Percentiles rank a stretch among this genome's conserved stretches.
phyloP scores from a whole-genome alignment of 306 rosid genomes.

The apple (Malus domestica) region DNA sequence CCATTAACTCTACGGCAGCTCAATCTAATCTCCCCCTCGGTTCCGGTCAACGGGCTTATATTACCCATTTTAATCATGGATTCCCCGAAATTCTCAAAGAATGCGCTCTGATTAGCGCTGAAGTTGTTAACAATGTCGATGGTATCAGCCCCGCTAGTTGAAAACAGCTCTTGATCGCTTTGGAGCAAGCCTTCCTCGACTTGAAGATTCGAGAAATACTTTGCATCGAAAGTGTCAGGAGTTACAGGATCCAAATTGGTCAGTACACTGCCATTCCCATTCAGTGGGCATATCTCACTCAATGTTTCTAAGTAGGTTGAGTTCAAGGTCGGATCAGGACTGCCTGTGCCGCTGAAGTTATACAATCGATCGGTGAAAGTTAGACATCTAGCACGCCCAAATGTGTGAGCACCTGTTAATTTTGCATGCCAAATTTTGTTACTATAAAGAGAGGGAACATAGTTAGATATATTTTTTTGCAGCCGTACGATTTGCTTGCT shows the following conservation, averaged over 20 bases:
- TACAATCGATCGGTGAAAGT: not conserved
- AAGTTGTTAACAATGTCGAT: slow-evolving; percentile 2
- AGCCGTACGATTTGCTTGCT: not conserved
- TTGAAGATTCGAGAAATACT: slow-evolving; percentile 18
- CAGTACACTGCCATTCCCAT: not conserved
- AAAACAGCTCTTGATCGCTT: slow-evolving; percentile 18
- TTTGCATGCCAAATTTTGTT: not conserved
- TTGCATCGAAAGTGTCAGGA: not conserved
- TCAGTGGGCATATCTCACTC: slow-evolving; percentile 4
- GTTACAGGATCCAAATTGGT: slow-evolving; percentile 8
- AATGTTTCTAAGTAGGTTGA: slow-evolving; percentile 3
- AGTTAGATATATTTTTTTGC: too few species aligned
- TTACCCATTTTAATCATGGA: slow-evolving; percentile 23
- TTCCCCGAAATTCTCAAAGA: slow-evolving; percentile 14
- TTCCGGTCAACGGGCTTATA: slow-evolving; percentile 6
- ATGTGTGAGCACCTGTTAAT: slow-evolving; percentile 23
- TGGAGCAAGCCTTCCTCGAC: not conserved
- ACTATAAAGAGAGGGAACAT: too few species aligned
- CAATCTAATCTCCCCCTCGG: slow-evolving; percentile 13
- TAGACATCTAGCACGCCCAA: slow-evolving; percentile 6
- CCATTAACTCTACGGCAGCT: slow-evolving; percentile 8
- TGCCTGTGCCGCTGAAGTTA: not conserved
- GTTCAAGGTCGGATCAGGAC: slow-evolving; percentile 15
- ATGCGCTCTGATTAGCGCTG: not conserved
- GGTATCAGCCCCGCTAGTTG: slow-evolving; percentile 5